Percentiles rank a stretch among this genome's conserved stretches.
Evolutionary conservation across 169 alveolate genomes (phyloP).

Genomic region (Eimeria necatrix): DNA sequence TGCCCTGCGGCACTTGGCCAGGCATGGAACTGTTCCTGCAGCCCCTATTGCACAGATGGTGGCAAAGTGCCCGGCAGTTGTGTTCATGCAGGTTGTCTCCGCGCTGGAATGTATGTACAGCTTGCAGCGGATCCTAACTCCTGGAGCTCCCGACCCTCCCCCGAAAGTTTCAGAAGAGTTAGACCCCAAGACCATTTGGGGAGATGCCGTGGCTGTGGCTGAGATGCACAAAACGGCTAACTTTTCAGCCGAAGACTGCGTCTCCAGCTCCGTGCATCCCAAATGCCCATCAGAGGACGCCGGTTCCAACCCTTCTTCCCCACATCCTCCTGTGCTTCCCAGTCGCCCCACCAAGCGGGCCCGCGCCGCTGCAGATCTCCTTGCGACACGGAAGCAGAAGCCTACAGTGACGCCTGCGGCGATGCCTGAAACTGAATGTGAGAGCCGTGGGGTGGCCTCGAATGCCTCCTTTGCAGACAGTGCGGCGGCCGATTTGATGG

Average conservation of each 20-base stretch:
- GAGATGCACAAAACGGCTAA: neutral
- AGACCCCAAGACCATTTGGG: constrained; percentile 22
- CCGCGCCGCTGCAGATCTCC: neutral
- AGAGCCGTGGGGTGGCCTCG: neutral
- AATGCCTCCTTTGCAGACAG: neutral
- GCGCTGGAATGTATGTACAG: constrained; percentile 73
- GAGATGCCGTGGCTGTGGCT: neutral
- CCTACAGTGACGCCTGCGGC: neutral
- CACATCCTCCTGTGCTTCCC: neutral
- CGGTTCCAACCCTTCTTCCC: neutral
- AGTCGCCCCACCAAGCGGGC: neutral
- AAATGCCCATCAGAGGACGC: neutral
- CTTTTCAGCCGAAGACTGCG: constrained; percentile 25
- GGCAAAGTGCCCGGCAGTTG: constrained; percentile 61
- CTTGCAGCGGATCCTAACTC: constrained; percentile 30
- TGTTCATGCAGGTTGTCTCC: constrained; percentile 40
- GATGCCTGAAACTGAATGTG: neutral
- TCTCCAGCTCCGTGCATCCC: neutral
- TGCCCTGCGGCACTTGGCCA: neutral
- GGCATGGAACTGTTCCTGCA: constrained; percentile 8
- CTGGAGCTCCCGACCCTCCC: neutral
- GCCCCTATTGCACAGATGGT: constrained; percentile 47
- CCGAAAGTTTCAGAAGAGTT: neutral
- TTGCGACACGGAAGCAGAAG: neutral
- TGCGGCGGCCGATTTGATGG: neutral